These are phyloP conservation scores for Fusarium mangiferae DNA, from an alignment of 2,329 filamentous ascomycete genomes.

Conservation along the genomic window DNA sequence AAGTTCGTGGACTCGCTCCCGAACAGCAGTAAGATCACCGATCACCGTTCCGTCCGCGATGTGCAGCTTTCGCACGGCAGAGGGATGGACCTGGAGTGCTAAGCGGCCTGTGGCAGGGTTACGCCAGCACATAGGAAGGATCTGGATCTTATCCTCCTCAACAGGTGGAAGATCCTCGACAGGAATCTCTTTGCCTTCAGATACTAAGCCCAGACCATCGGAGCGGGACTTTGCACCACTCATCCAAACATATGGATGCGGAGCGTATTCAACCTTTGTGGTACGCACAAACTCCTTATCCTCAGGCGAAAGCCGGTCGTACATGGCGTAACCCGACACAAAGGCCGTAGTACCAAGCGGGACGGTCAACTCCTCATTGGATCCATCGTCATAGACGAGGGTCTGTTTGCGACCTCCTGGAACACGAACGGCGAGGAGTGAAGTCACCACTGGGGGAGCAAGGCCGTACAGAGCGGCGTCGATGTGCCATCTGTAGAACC, in stretches of 20 bases:
- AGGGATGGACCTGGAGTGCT: constrained; percentile 79
- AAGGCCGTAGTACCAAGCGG: constrained; percentile 83
- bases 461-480: constrained; percentile 81
- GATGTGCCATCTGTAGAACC: constrained; percentile 83
- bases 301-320: constrained; percentile 69
- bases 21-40: constrained; percentile 73
- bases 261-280: constrained; percentile 77
- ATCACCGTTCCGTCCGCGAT: constrained; percentile 72
- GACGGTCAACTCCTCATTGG: constrained; percentile 71
- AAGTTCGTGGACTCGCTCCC: constrained; percentile 74
- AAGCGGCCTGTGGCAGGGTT: constrained; percentile 77
- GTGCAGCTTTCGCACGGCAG: constrained; percentile 75
- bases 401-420: constrained; percentile 73
- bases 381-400: constrained; percentile 78
- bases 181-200: constrained; percentile 71
- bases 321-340: constrained; percentile 77
- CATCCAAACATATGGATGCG: constrained; percentile 89
- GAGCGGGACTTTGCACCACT: constrained; percentile 71
- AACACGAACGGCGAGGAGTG: constrained; percentile 78
- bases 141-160: constrained; percentile 73
- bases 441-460: constrained; percentile 78
- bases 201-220: constrained; percentile 77
- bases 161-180: constrained; percentile 70
- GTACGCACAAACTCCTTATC: constrained; percentile 75
- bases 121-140: constrained; percentile 80